phyloP scores from a whole-genome alignment of 2,329 filamentous ascomycete species.

The Xylaria sp. region DNA sequence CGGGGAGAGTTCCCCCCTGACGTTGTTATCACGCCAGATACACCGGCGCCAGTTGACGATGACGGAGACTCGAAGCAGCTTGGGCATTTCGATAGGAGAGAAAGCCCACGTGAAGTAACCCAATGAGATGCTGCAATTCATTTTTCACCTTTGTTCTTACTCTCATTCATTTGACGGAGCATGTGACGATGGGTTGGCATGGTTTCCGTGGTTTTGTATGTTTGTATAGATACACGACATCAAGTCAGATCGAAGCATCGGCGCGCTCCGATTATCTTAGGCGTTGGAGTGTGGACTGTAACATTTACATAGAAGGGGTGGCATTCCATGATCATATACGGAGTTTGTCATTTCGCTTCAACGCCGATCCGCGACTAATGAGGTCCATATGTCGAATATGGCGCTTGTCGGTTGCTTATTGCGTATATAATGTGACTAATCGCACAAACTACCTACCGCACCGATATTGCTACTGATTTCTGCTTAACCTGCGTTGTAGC shows the following conservation, averaged over 20 bases:
- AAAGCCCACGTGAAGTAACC: slow-evolving; percentile 50
- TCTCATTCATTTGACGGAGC: not conserved
- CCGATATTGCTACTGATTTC: not conserved
- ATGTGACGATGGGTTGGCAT: slow-evolving; percentile 19
- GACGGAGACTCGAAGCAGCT: slow-evolving; percentile 56
- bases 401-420: not conserved
- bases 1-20: slow-evolving; percentile 52
- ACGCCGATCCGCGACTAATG: slow-evolving; percentile 17
- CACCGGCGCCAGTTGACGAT: slow-evolving; percentile 53
- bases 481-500: not conserved
- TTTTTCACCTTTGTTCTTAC: slow-evolving; percentile 16
- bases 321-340: slow-evolving; percentile 38
- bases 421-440: not conserved
- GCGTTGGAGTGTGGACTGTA: slow-evolving; percentile 23
- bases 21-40: slow-evolving; percentile 62
- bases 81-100: slow-evolving; percentile 53
- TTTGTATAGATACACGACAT: slow-evolving; percentile 42
- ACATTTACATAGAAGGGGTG: slow-evolving; percentile 24
- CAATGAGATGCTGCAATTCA: slow-evolving; percentile 42
- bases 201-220: slow-evolving; percentile 31
- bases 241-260: slow-evolving; percentile 11
- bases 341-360: slow-evolving; percentile 25
- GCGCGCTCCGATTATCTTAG: slow-evolving; percentile 6
- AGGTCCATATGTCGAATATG: slow-evolving; percentile 5
- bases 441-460: not conserved